phyloP scores from a whole-genome alignment of 257 asterid genomes.

The Gentiana dahurica region DNA sequence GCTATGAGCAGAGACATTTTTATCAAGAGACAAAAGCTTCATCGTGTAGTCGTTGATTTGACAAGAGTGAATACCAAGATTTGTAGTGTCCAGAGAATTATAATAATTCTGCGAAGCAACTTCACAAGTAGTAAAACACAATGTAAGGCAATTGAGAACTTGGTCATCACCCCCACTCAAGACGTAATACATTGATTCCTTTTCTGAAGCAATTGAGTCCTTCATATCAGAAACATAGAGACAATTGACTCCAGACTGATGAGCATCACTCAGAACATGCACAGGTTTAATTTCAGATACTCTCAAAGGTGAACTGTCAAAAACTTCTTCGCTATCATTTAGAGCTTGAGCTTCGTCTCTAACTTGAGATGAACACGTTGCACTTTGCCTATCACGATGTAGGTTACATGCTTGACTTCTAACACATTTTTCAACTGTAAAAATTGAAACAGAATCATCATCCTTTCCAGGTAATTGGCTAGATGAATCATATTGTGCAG shows the following conservation, averaged over 20 bases:
- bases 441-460: conserved; percentile 16
- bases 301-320: conserved; percentile 26
- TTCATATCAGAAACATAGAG: conserved; percentile 45
- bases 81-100: conserved; percentile 13
- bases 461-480: neutral
- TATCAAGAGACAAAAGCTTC: conserved; percentile 34
- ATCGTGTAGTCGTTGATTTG: conserved; percentile 37
- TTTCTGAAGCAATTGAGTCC: conserved; percentile 25
- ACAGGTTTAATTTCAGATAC: conserved; percentile 32
- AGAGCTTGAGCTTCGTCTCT: conserved; percentile 13
- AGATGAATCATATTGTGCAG: conserved; percentile 9
- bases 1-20: conserved; percentile 70
- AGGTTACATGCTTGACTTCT: conserved; percentile 18
- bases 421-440: conserved; percentile 22
- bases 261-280: conserved; percentile 48
- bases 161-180: conserved; percentile 98
- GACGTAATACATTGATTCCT: conserved; percentile 32
- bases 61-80: conserved; percentile 12
- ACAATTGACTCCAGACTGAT: conserved; percentile 95
- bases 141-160: conserved; percentile 57
- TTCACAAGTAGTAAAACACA: conserved; percentile 29
- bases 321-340: conserved; percentile 22
- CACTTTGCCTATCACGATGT: conserved; percentile 4
- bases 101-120: conserved; percentile 19
- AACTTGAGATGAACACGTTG: conserved; percentile 7